These are phyloP conservation scores for Crithidia brevicula DNA, from an alignment of 208 protist species.

Conservation along the genomic window DNA sequence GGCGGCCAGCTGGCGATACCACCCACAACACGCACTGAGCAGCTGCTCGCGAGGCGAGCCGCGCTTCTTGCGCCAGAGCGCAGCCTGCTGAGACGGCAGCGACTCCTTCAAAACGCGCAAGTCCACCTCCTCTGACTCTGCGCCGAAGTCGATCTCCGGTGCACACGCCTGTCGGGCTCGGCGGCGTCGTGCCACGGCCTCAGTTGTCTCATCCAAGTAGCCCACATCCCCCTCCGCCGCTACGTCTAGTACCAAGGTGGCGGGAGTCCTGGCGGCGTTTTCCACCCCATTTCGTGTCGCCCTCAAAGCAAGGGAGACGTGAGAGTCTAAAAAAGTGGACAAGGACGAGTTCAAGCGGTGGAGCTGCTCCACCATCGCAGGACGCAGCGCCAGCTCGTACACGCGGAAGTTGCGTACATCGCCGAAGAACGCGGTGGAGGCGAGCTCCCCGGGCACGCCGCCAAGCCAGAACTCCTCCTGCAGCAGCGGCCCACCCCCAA, in stretches of 20 bases:
- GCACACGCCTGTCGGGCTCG: conserved; percentile 33
- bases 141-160: conserved; percentile 77
- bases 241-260: conserved; percentile 41
- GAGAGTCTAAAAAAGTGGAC: conserved; percentile 38
- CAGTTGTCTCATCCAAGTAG: conserved; percentile 36
- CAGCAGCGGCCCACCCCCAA: conserved; percentile 41
- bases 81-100: conserved; percentile 26
- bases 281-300: conserved; percentile 39
- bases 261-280: conserved; percentile 37
- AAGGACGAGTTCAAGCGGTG: conserved; percentile 38
- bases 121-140: conserved; percentile 52
- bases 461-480: conserved; percentile 70
- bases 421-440: conserved; percentile 50
- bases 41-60: conserved; percentile 24
- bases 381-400: conserved; percentile 66
- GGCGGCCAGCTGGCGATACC: conserved; percentile 26
- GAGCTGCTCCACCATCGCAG: conserved; percentile 59
- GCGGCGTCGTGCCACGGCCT: conserved; percentile 12
- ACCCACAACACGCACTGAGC: conserved; percentile 14
- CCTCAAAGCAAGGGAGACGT: conserved; percentile 41
- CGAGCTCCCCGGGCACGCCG: conserved; percentile 45
- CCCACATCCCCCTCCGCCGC: conserved; percentile 52
- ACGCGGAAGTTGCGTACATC: conserved; percentile 77
- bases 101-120: conserved; percentile 30
- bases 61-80: conserved; percentile 26